Percentiles rank a stretch among this genome's conserved stretches.
phyloP scores from a whole-genome alignment of 1,284 basidiomycete genomes.

The Agroathelia rolfsii region DNA sequence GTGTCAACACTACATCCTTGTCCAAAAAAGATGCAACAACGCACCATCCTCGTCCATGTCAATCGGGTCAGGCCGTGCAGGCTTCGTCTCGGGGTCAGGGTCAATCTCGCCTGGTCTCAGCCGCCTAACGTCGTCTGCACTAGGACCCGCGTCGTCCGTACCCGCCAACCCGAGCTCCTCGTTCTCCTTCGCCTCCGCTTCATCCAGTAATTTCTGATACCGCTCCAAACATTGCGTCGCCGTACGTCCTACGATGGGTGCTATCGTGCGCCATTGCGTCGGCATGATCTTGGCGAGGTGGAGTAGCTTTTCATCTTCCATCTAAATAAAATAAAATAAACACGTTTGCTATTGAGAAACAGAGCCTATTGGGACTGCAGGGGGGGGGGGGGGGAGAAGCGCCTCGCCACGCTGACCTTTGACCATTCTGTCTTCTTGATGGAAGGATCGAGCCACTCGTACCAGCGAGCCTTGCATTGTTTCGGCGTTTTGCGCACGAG shows the following conservation, averaged over 20 bases:
- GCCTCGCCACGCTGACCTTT: constrained; percentile 59
- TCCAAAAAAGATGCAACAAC: constrained; percentile 14
- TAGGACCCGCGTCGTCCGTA: constrained; percentile 75
- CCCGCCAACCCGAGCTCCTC: constrained; percentile 87
- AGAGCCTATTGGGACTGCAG: constrained; percentile 7
- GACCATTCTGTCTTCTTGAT: constrained; percentile 99
- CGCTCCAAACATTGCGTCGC: constrained; percentile 97
- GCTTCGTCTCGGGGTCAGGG: constrained; percentile 97
- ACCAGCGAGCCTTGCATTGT: constrained; percentile 99
- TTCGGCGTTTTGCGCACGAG: constrained; percentile 98
- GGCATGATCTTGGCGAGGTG: constrained; percentile 99
- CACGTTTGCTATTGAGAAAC: too few species aligned
- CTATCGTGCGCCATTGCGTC: constrained; percentile 99
- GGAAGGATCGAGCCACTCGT: constrained; percentile 98
- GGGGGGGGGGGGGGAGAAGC: neutral
- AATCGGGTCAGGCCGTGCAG: constrained; percentile 95
- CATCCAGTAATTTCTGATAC: constrained; percentile 95
- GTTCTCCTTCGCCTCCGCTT: constrained; percentile 91
- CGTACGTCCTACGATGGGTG: constrained; percentile 97
- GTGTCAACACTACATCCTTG: constrained; percentile 6
- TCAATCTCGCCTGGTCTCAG: constrained; percentile 96
- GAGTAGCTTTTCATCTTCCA: constrained; percentile 96
- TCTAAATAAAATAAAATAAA: constrained; percentile 35
- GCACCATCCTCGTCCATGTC: constrained; percentile 99
- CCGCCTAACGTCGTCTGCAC: constrained; percentile 83